phyloP scores from a whole-genome alignment of 257 asterid species.

The Solanum chilense region DNA sequence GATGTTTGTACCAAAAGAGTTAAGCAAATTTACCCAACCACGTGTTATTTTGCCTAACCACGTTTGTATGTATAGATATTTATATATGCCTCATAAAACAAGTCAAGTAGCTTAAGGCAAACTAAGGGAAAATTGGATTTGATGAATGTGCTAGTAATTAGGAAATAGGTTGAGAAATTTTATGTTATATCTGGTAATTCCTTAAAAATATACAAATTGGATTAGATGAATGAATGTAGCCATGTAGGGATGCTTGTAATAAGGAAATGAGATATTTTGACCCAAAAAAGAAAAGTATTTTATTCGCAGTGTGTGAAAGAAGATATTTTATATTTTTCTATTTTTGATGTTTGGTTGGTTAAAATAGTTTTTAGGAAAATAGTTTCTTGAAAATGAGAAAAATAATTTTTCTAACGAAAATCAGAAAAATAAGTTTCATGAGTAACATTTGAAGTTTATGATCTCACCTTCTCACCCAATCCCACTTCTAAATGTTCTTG shows the following conservation, averaged over 20 bases:
- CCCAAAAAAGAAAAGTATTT: neutral
- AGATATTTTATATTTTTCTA: neutral
- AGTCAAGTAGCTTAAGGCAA: neutral
- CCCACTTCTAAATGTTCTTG: neutral
- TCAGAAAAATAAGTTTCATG: neutral
- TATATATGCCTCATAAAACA: neutral
- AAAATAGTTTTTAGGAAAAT: neutral
- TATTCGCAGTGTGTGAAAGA: neutral
- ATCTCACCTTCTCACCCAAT: too few species aligned
- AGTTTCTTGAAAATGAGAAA: neutral
- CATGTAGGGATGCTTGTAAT: neutral
- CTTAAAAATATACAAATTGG: neutral
- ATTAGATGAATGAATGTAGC: neutral
- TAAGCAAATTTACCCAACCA: neutral
- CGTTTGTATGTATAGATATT: neutral
- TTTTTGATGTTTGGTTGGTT: neutral
- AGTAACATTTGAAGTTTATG: neutral
- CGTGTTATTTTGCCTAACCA: neutral
- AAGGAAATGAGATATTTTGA: neutral
- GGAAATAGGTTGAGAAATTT: too few species aligned
- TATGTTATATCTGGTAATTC: neutral
- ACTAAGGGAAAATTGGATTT: neutral
- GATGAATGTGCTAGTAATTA: too few species aligned
- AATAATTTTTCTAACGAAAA: neutral
- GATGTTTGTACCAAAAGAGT: neutral